Base-by-base conservation (phyloP, 192 early-diverging fungal genomes). In the Coemansia sp. region DNA sequence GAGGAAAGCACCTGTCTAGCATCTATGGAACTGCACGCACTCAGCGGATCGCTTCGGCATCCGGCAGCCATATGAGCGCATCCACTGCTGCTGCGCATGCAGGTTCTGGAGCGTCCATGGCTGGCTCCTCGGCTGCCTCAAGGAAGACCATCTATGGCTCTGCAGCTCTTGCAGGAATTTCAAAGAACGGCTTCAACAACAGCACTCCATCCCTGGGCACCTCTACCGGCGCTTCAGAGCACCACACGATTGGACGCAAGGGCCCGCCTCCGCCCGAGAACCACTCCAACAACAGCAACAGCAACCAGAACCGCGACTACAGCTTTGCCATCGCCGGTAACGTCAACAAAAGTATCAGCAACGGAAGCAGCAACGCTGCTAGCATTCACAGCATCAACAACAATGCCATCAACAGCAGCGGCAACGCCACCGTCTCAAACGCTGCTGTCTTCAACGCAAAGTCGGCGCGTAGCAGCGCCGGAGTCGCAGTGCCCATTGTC, bases 131-230 rank as follows among this genome's bases (percentile, higher is more conserved):
- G n/a, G n/a, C 57, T 13, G 48, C 53, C 38, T 67, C 61, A 33
- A 58, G 77, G 15, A 80, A 80, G 62, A 80, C 77, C 0, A 65
- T 80, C 25, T 80, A 80, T 27, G 77, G 77, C 36, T 70, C 72
- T 14, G 55, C 62, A 13, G 77, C 66, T 5, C 65, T 74, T 13
- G 52, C 44, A 20, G 68, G 67, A 10, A 55, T 80, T 42, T 13
- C 64, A 14, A 74, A 74, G 25, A 64, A 58, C 27, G 70, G 71
- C 10, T 58, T 64, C 53, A 74, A 66, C 48, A 64, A 57, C 68
- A 72, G 77, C 62, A 68, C 65, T 61, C 64, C 66, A 14, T 66
- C 76, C 6, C 64, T 73, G 25, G 64, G 57, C 23, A 47, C 62
- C 29, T 23, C 61, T 10, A 23, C 61, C 2, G 56, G 29, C 36